Evolutionary conservation across 1,284 basidiomycete species (phyloP), one percentile per base, ranked within the genome.

Genomic region (Cutaneotrichosporon cavernicola): DNA sequence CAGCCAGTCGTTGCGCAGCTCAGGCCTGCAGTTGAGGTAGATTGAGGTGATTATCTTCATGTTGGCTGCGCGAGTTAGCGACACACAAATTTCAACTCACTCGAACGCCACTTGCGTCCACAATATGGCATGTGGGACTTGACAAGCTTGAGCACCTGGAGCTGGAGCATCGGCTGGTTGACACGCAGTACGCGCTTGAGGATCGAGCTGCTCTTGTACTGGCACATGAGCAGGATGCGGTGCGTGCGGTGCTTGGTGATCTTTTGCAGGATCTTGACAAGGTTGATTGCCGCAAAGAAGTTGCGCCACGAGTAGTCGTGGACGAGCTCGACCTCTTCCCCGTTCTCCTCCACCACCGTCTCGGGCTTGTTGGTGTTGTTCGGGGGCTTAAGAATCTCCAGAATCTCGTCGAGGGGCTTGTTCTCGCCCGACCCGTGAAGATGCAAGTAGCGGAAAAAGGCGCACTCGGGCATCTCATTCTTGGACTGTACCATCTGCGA

Each of bases 31-130:
- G 75, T 97, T 97, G 65, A 99, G 84, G 79, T 99, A 99, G 70
- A 99, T 98, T 34, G 92, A 89, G 5, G 97, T 99, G 75, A 99
- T 99, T 66, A 98, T 91, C 81, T 98, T 97, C 97, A 99, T 99
- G 78, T 99, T 99, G 30, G 91, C 92, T 96, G 73, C 0, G 18
- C 34, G 50, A 68, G n/a, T 63, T 57, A 4, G 16, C 3, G 16
- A 53, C 11, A 2, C 38, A 36, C 10, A 18, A 4, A 47, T 5
- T 4, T 13, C 16, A 58, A 76, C 87, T 75, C 80, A 94, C 94
- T 90, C 83, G 97, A 94, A 58, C 96, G 85, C 97, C 97, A 99
- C 82, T 98, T 98, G 55, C 96, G 86, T 14, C 97, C 97, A 76
- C 93, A 97, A 78, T 94, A 98, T 0, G 97, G 97, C 30, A 99